These are phyloP conservation scores for Cunninghamia lanceolata DNA, from an alignment of 75 land plant species.

Conservation along the genomic window DNA sequence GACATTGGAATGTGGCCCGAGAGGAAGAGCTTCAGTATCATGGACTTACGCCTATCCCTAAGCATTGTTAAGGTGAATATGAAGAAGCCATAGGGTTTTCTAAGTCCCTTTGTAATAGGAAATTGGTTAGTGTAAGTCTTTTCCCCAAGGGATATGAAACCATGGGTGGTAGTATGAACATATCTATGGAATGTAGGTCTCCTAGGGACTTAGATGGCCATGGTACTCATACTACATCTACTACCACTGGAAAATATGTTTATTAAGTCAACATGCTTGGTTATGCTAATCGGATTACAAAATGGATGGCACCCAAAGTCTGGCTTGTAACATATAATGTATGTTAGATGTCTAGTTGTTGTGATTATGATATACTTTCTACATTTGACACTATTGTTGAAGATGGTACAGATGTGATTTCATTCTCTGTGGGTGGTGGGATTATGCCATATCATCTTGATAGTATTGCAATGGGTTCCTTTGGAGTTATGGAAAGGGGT, in stretches of 20 bases:
- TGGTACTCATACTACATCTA: no score
- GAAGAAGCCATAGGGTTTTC: conserved; percentile 46
- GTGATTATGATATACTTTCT: no score
- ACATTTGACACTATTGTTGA: no score
- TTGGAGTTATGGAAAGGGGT: no score
- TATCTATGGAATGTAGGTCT: conserved; percentile 57
- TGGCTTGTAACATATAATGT: no score
- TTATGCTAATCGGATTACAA: conserved; percentile 60
- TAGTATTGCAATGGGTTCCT: no score
- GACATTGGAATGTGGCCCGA: conserved; percentile 97
- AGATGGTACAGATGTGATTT: no score
- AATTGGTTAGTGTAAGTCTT: conserved; percentile 77
- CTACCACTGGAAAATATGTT: no score
- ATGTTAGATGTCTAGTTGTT: no score
- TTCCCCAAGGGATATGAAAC: conserved; percentile 79
- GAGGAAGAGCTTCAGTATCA: conserved; percentile 63
- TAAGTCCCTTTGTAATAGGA: conserved; percentile 51
- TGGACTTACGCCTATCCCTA: conserved; percentile 64
- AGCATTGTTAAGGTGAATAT: conserved; percentile 70
- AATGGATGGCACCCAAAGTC: conserved; percentile 78
- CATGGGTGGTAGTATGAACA: conserved; percentile 36
- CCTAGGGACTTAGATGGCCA: conserved; percentile 91
- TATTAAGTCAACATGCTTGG: conserved; percentile 59
- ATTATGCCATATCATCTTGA: no score
- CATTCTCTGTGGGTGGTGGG: no score